These are phyloP conservation scores for Brachypodium distachyon DNA, from an alignment of 202 grass and related monocot genomes.

Conservation along the genomic window DNA sequence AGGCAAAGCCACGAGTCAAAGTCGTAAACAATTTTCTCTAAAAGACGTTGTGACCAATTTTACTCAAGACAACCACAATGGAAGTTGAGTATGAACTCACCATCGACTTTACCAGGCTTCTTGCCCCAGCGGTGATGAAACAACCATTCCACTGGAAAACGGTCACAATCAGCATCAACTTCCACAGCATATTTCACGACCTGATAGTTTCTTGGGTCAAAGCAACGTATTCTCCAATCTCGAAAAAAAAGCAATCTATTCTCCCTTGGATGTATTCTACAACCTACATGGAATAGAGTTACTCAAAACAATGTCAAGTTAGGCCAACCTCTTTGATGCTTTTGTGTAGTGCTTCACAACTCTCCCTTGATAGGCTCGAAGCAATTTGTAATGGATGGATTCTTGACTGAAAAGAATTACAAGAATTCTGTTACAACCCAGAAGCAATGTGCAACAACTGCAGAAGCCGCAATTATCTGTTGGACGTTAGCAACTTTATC, in stretches of 20 bases:
- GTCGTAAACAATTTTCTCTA: neutral
- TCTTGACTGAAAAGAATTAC: slow-evolving; percentile 45
- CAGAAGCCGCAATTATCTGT: neutral
- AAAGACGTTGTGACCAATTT: neutral
- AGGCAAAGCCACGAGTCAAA: neutral
- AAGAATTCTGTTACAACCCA: neutral
- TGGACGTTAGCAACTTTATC: neutral
- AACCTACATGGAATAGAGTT: neutral
- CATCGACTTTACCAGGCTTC: slow-evolving; percentile 60
- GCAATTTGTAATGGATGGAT: slow-evolving; percentile 77
- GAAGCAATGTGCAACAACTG: neutral
- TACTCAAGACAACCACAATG: neutral
- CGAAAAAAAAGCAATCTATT: too few species aligned
- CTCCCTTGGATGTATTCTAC: too few species aligned
- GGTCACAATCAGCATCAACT: slow-evolving; percentile 56
- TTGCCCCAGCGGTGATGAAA: slow-evolving; percentile 97
- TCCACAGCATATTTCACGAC: slow-evolving; percentile 84
- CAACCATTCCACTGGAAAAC: slow-evolving; percentile 77
- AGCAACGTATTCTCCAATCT: neutral
- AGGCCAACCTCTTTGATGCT: slow-evolving; percentile 64
- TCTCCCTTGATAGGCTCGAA: slow-evolving; percentile 65
- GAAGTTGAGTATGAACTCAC: slow-evolving; percentile 24
- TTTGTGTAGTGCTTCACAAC: slow-evolving; percentile 53
- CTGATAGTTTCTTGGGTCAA: slow-evolving; percentile 37
- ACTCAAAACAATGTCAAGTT: neutral